Conservation (phyloP, 2,329 filamentous ascomycete genomes). For the Fonsecaea monophora region DNA sequence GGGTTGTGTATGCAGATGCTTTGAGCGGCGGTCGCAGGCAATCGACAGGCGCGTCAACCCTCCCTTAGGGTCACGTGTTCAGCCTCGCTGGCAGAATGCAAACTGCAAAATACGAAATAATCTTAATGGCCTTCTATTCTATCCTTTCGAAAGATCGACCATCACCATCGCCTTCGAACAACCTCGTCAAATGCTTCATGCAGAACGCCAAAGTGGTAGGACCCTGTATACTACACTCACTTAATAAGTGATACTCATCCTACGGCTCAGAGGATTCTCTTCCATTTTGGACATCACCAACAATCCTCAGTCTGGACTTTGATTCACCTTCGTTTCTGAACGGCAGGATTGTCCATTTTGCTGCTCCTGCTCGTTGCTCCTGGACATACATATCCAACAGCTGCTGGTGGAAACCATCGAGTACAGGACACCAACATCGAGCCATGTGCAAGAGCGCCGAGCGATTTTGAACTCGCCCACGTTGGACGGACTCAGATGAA, state of each 20-base stretch:
- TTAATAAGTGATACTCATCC: background rate
- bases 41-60: constrained; percentile 5
- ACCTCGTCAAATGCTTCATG: background rate
- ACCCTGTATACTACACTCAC: background rate
- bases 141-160: background rate
- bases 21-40: constrained; percentile 4
- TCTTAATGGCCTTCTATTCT: background rate
- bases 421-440: no score
- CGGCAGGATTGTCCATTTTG: background rate
- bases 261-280: background rate
- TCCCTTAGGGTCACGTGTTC: background rate
- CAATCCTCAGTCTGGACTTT: background rate
- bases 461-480: background rate
- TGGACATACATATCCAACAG: no score
- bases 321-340: background rate
- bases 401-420: no score
- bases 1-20: background rate
- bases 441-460: no score
- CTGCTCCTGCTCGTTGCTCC: background rate
- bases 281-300: background rate
- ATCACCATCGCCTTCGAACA: background rate
- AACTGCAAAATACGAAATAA: background rate
- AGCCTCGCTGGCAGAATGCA: background rate
- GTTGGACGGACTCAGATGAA: background rate
- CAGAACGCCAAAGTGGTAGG: background rate